Evolutionary conservation across 768 basidiomycete species (phyloP).

Genomic region (Suillus tomentosus): DNA sequence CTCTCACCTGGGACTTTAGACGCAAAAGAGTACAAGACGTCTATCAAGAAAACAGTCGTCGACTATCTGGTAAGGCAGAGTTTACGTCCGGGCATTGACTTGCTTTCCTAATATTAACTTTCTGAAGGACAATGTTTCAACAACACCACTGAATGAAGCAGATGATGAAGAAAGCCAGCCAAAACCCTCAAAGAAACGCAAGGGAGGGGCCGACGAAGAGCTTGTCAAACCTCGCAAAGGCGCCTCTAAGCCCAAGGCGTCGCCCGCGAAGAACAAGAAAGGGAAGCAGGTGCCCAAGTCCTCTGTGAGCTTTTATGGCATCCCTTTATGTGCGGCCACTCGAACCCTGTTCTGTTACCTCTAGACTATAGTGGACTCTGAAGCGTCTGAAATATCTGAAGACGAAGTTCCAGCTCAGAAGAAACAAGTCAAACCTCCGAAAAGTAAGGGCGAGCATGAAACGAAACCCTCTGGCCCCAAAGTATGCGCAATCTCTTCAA

Average conservation of each 20-base stretch:
- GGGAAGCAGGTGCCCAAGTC: slow-evolving; percentile 8
- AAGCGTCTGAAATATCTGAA: background rate
- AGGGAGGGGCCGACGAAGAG: slow-evolving; percentile 1
- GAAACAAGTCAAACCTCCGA: background rate
- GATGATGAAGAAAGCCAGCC: background rate
- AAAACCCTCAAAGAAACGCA: slow-evolving; percentile 16
- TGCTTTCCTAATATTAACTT: background rate
- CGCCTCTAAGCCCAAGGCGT: background rate
- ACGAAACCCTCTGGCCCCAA: background rate
- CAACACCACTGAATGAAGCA: slow-evolving; percentile 10
- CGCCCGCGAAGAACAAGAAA: background rate
- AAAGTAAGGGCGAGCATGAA: background rate
- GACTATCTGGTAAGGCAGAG: slow-evolving; percentile 17
- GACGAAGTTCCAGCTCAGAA: background rate
- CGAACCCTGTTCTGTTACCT: background rate
- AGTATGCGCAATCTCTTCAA: background rate
- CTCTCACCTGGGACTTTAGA: slow-evolving; percentile 49
- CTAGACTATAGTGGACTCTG: slow-evolving; percentile 5
- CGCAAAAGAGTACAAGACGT: slow-evolving; percentile 43
- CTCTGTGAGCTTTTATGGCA: background rate
- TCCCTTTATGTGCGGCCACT: background rate
- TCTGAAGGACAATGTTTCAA: background rate
- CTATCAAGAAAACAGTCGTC: slow-evolving; percentile 40
- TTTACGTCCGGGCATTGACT: background rate
- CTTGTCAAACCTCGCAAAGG: background rate